These are phyloP conservation scores for Eutrema japonicum DNA, from an alignment of 345 rosid genomes.

Conservation along the genomic window DNA sequence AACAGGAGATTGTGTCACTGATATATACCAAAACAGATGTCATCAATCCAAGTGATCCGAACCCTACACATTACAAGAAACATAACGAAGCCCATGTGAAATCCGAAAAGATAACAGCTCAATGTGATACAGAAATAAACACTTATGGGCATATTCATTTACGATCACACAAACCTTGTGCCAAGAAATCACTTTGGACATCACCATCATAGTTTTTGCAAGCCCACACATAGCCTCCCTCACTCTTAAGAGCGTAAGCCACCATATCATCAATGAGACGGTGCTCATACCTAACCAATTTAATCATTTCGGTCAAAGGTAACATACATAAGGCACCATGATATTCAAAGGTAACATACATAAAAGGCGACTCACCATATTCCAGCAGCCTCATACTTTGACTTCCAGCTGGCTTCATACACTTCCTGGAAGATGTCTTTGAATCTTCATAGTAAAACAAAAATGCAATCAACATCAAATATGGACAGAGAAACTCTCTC, in stretches of 20 bases:
- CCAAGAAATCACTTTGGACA: conserved; percentile 98
- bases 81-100: background rate
- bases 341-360: background rate
- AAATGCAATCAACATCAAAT: conserved; percentile 14
- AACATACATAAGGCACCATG: conserved; percentile 17
- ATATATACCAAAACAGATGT: conserved; percentile 85
- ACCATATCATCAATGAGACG: conserved; percentile 99
- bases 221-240: conserved; percentile 99
- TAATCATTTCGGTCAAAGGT: conserved; percentile 17
- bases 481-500: background rate
- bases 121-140: conserved; percentile 4
- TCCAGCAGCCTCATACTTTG: conserved; percentile 92
- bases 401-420: conserved; percentile 89
- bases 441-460: conserved; percentile 60
- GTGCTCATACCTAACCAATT: conserved; percentile 87
- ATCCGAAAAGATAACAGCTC: background rate
- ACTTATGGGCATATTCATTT: background rate
- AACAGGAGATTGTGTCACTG: background rate
- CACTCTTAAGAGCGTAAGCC: conserved; percentile 95
- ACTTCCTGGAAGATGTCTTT: conserved; percentile 99
- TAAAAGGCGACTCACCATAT: conserved; percentile 62
- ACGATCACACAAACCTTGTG: conserved; percentile 64
- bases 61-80: conserved; percentile 54
- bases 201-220: conserved; percentile 99
- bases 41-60: conserved; percentile 99